Evolutionary conservation across 306 rosid species (phyloP).

Genomic region (Betula pendula): DNA sequence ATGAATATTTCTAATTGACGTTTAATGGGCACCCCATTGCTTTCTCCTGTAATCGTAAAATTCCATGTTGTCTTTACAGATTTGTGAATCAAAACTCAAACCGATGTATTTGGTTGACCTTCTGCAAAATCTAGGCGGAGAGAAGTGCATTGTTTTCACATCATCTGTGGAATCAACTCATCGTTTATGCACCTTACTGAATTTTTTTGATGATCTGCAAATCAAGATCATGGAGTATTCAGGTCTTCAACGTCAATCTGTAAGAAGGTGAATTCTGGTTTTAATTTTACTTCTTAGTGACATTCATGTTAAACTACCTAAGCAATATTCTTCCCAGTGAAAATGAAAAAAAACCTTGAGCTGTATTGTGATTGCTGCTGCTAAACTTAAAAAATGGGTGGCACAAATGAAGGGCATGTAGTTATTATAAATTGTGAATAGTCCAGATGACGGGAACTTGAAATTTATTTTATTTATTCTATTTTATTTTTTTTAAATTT

Average conservation of each 20-base stretch:
- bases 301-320: neutral
- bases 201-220: conserved; percentile 60
- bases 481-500: neutral
- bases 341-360: neutral
- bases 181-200: conserved; percentile 74
- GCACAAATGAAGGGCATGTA: neutral
- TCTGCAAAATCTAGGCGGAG: conserved; percentile 68
- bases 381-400: neutral
- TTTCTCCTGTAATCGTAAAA: conserved; percentile 15
- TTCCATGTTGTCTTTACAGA: conserved; percentile 40
- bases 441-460: neutral
- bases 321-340: neutral
- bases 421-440: neutral
- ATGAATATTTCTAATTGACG: neutral
- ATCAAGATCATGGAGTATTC: conserved; percentile 86
- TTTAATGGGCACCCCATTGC: conserved; percentile 7
- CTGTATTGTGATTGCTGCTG: neutral
- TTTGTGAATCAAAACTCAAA: conserved; percentile 76
- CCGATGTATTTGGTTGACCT: conserved; percentile 84
- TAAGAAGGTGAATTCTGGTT: conserved; percentile 60
- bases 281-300: neutral
- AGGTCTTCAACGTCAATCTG: conserved; percentile 77
- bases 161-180: conserved; percentile 90
- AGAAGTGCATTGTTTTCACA: conserved; percentile 87
- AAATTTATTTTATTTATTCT: neutral